Percentiles rank a stretch among this genome's conserved stretches.
These are phyloP conservation scores for Cochlearia excelsa DNA, from an alignment of 345 rosid genomes.

Conservation along the genomic window DNA sequence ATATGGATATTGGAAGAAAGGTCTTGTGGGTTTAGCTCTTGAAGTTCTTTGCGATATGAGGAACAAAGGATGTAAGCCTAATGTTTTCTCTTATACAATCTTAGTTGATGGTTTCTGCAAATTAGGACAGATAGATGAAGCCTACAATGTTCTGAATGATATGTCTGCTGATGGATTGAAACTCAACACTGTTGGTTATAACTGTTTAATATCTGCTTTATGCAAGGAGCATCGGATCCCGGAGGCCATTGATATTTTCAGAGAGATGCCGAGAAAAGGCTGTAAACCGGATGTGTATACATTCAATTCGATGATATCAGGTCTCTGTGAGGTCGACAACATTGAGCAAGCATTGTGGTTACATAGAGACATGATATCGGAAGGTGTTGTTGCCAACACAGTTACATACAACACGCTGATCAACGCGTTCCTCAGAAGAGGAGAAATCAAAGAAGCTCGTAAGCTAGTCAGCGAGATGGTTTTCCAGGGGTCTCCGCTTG, in stretches of 20 bases:
- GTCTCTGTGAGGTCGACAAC: slow-evolving; percentile 57
- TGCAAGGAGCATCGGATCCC: slow-evolving; percentile 53
- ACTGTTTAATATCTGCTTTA: slow-evolving; percentile 58
- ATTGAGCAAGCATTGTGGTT: slow-evolving; percentile 60
- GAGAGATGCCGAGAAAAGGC: slow-evolving; percentile 71
- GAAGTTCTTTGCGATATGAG: slow-evolving; percentile 54
- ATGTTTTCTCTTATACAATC: slow-evolving; percentile 55
- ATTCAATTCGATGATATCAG: slow-evolving; percentile 68
- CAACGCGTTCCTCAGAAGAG: slow-evolving; percentile 55
- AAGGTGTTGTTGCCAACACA: slow-evolving; percentile 73
- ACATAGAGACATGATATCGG: slow-evolving; percentile 63
- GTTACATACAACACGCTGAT: slow-evolving; percentile 80
- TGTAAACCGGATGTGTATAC: slow-evolving; percentile 77
- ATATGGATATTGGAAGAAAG: slow-evolving; percentile 67
- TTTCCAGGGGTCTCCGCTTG: slow-evolving; percentile 67
- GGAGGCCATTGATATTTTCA: slow-evolving; percentile 52
- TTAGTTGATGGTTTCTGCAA: slow-evolving; percentile 70
- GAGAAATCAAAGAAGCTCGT: slow-evolving; percentile 60
- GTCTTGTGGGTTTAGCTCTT: slow-evolving; percentile 56
- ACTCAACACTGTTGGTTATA: slow-evolving; percentile 75
- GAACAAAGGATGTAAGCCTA: slow-evolving; percentile 57
- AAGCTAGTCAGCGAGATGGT: slow-evolving; percentile 77
- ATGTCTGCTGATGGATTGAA: slow-evolving; percentile 55
- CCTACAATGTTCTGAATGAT: slow-evolving; percentile 40
- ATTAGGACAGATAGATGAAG: slow-evolving; percentile 56